A percentile compares a stretch with the other conserved stretches of the same genome.
phyloP scores from a whole-genome alignment of 805 yeast species.

The Ogataea paradorogensis region DNA sequence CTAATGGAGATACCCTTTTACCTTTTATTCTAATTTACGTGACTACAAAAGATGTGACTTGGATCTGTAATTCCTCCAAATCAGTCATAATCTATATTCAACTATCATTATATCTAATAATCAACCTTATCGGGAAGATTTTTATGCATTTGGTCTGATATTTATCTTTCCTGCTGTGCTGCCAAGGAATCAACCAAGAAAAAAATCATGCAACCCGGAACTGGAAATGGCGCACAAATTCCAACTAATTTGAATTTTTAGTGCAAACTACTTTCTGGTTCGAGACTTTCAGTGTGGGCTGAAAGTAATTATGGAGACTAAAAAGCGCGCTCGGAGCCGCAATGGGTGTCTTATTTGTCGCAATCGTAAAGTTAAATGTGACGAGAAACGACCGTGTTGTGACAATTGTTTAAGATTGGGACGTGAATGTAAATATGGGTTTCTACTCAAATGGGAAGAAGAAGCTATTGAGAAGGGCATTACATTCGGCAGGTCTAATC shows the following conservation, averaged over 20 bases:
- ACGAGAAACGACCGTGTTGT: constrained; percentile 35
- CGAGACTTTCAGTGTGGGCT: not conserved
- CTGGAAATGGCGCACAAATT: too few relatives aligned
- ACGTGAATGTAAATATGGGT: constrained; percentile 20
- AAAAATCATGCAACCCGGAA: too few relatives aligned
- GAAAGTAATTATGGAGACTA: constrained; percentile 33
- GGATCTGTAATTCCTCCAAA: too few relatives aligned
- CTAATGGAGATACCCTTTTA: too few relatives aligned
- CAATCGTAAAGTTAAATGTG: constrained; percentile 48
- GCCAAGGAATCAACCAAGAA: too few relatives aligned
- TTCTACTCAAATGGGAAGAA: constrained; percentile 34
- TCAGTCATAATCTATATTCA: too few relatives aligned
- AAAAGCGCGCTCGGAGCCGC: constrained; percentile 36
- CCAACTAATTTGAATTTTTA: too few relatives aligned
- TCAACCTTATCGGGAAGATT: not conserved
- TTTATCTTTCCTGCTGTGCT: too few relatives aligned
- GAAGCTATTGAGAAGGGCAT: constrained; percentile 36
- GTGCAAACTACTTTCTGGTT: too few relatives aligned
- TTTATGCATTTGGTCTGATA: not conserved
- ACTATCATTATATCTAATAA: too few relatives aligned
- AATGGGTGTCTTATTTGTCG: constrained; percentile 52
- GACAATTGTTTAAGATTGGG: constrained; percentile 28
- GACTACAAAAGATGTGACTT: too few relatives aligned
- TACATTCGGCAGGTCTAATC: constrained; percentile 36
- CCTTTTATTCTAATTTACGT: too few relatives aligned